Evolutionary conservation across 129 eudicot species (phyloP).

Genomic region (Rutidosis leptorrhynchoides): DNA sequence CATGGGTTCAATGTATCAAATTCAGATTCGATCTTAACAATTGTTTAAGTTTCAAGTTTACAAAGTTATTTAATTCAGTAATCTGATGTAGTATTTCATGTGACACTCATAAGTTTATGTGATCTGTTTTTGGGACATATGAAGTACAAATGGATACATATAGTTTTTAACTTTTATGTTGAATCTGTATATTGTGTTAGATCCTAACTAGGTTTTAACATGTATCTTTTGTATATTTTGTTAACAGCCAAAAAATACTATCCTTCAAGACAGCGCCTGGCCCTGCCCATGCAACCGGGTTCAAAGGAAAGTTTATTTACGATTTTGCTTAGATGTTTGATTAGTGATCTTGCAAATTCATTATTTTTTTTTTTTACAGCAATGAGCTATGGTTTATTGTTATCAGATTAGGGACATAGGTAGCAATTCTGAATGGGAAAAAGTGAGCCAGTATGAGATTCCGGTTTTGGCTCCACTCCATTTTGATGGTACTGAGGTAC

Average conservation of each 20-base stretch:
- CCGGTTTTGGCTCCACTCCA: constrained; percentile 75
- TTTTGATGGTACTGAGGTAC: constrained; percentile 86
- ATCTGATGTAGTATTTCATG: background rate
- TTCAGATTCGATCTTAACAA: background rate
- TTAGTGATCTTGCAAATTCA: no score
- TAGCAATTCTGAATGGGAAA: constrained; percentile 88
- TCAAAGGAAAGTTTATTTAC: no score
- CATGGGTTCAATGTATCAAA: background rate
- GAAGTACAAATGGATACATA: background rate
- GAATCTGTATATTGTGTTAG: no score
- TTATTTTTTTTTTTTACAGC: background rate
- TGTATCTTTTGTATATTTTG: no score
- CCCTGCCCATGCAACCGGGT: no score
- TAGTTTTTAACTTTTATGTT: constrained; percentile 6
- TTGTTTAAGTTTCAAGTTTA: no score
- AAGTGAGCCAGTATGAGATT: constrained; percentile 76
- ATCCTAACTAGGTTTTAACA: no score
- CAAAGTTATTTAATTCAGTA: background rate
- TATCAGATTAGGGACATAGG: constrained; percentile 79
- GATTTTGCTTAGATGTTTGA: no score
- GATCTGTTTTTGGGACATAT: background rate
- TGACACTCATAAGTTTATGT: background rate
- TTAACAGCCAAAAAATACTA: no score
- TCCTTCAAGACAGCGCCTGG: no score
- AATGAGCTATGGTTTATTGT: constrained; percentile 1